Evolutionary conservation across 192 early-diverging fungal species (phyloP).

Genomic region (Phlyctochytrium planicorne): DNA sequence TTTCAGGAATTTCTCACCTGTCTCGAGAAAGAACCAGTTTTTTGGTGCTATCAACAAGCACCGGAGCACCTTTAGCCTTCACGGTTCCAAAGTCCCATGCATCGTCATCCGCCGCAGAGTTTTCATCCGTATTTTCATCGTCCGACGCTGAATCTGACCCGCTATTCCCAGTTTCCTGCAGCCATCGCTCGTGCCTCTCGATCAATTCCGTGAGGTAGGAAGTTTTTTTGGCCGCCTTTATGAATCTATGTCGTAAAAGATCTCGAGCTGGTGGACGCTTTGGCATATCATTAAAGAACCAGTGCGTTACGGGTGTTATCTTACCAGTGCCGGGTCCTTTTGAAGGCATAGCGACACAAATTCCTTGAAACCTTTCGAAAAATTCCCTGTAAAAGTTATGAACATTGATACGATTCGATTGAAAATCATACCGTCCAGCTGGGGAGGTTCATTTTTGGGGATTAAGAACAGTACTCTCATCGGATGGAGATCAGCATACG

Average conservation of each 20-base stretch:
- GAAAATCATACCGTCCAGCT: slow-evolving; percentile 67
- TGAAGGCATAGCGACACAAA: slow-evolving; percentile 86
- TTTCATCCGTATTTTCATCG: slow-evolving; percentile 8
- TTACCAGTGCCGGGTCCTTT: slow-evolving; percentile 76
- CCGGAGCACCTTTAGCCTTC: slow-evolving; percentile 13
- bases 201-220: slow-evolving; percentile 84
- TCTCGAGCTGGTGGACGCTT: slow-evolving; percentile 88
- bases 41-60: neutral
- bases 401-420: too few species aligned
- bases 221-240: slow-evolving; percentile 77
- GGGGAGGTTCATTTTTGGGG: slow-evolving; percentile 86
- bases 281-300: slow-evolving; percentile 4
- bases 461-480: slow-evolving; percentile 93
- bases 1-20: too few species aligned
- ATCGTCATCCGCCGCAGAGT: slow-evolving; percentile 22
- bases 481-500: slow-evolving; percentile 85
- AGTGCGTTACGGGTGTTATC: too few species aligned
- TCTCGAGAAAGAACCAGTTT: too few species aligned
- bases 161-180: slow-evolving; percentile 41
- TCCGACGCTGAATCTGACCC: slow-evolving; percentile 23
- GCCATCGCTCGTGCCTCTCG: slow-evolving; percentile 79
- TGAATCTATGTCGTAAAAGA: slow-evolving; percentile 84
- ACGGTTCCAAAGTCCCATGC: slow-evolving; percentile 49
- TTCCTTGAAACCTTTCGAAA: slow-evolving; percentile 83
- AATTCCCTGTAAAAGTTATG: too few species aligned